Base-by-base conservation (phyloP, 2,329 filamentous ascomycete genomes). In the Fusarium sp. region DNA sequence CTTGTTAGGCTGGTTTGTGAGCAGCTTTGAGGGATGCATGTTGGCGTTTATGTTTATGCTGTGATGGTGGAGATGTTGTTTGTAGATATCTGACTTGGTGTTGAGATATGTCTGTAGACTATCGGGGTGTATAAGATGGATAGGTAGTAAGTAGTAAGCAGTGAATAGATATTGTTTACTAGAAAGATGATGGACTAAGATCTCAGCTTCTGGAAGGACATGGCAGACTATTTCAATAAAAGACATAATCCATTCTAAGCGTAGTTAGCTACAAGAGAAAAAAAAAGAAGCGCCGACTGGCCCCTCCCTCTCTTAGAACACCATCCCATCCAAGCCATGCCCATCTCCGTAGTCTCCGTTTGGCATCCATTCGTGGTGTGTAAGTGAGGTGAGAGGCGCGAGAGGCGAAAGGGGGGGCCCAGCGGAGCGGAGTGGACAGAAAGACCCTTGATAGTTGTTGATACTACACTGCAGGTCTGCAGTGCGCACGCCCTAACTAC, bases 11-110 rank as follows among this genome's bases (percentile, higher is more conserved):
- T 67, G 59, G 30, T 69, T 65, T 28, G 72, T 62, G 26, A 66
- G 63, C n/a, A 73, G 63, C 60, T 69, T 75, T 41, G 64, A 68
- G 45, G 62, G 54, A 41, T 71, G 70, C 71, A 73, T 73, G 45
- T 56, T 57, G 68, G 24, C 17, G 17, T 24, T 52, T 28, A 49
- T 37, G 35, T n/a, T 10, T 37, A 6, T 65, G 57, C 35, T 47
- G 37, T 47, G 39, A 33, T 50, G n/a, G 30, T 14, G 14, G 7
- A 24, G 15, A 10, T 7, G 15, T 43, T 32, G 19, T 32, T 22
- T 51, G 17, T 56, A 22, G 39, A 44, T 59, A 45, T 26, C 20
- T 50, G 32, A 32, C 19, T 53, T 50, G 19, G 33, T 63, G 46
- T 60, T 50, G 53, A 44, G n/a, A 19, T 14, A 17, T 32, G 15